Conservation (phyloP, 176 grass and related monocot species). For the Carex parvula region DNA sequence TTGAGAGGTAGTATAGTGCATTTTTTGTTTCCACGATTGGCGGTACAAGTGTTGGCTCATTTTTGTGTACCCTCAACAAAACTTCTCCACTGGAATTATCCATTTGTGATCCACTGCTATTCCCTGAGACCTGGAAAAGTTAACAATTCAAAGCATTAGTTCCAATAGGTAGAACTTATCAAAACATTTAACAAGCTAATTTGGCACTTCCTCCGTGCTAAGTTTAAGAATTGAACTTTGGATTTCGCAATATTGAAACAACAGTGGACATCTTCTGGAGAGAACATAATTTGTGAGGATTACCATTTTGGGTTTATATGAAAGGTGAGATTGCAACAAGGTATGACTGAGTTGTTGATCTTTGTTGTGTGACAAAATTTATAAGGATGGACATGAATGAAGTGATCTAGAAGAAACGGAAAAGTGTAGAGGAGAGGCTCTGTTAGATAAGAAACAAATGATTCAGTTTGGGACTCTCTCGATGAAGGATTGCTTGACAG, state of each 20-base stretch:
- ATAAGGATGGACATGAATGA: not conserved
- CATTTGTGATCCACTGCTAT: slow-evolving; percentile 19
- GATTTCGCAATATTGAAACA: not conserved
- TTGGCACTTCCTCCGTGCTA: not conserved
- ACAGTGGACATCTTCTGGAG: not conserved
- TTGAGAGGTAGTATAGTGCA: slow-evolving; percentile 59
- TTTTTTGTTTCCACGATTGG: slow-evolving; percentile 30
- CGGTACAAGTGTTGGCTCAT: slow-evolving; percentile 39
- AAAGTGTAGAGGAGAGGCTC: not conserved
- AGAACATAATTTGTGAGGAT: not conserved
- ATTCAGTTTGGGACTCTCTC: not conserved
- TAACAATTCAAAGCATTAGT: not conserved
- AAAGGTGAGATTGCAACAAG: slow-evolving; percentile 8
- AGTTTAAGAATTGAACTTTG: not conserved
- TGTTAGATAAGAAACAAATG: slow-evolving; percentile 25
- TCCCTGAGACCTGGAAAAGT: slow-evolving; percentile 22
- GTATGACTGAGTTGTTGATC: slow-evolving; percentile 9
- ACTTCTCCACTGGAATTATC: not conserved
- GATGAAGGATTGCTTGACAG: not conserved
- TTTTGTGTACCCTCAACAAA: slow-evolving; percentile 35
- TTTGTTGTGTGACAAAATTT: slow-evolving; percentile 36
- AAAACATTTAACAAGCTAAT: not conserved
- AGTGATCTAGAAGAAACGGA: slow-evolving; percentile 31
- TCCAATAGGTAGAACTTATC: not conserved
- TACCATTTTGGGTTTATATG: slow-evolving; percentile 14